Base-by-base conservation (phyloP, 495 filamentous ascomycete genomes). In the Penicillium psychrofluorescens region DNA sequence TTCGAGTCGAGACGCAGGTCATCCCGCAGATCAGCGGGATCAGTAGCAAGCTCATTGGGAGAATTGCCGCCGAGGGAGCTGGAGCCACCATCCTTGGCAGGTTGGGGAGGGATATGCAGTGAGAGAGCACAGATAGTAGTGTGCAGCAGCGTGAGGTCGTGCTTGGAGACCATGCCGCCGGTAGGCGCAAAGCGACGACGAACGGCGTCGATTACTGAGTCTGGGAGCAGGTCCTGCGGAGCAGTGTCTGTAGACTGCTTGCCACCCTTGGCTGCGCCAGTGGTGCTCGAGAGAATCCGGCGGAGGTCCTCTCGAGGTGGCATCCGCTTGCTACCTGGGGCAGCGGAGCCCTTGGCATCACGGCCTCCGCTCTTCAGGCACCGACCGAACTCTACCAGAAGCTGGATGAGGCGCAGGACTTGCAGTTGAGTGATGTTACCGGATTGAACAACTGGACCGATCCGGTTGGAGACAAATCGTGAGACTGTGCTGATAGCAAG, bases 1-100 rank as follows among this genome's bases (percentile, higher is more conserved):
- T 74, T 78, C 41, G 77, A 75, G 48, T 92, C 86, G 29, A 96
- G 53, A 46, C 76, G 75, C 36, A 98, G 68, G 58, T 98, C 92
- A 37, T 86, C 79, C 45, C 80, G 78, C 47, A 97, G 64, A 55
- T 89, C 79, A 15, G 74, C 72, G 9, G 81, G 81, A 60, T 95
- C 86, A 16, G 88, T 84, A 35, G 82, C 79, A 49, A 83, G 88
- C 48, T 85, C 78, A 52, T 94, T 88, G 8, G 91, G 71, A 33
- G 86, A 73, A 52, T 71, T 71, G 7, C 66, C 67, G 40, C 67
- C 67, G 9, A 63, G 54, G 50, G 70, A 55, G 62, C 60, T 61
- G 64, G 68, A 56, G 56, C 75, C 58, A 48, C 67, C 64, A 33
- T 68, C 67, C 22, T 59, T 58, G 15, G 59, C 55, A 2, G 68